Conservation (phyloP, 495 filamentous ascomycete species). For the Aspergillus avenaceus region DNA sequence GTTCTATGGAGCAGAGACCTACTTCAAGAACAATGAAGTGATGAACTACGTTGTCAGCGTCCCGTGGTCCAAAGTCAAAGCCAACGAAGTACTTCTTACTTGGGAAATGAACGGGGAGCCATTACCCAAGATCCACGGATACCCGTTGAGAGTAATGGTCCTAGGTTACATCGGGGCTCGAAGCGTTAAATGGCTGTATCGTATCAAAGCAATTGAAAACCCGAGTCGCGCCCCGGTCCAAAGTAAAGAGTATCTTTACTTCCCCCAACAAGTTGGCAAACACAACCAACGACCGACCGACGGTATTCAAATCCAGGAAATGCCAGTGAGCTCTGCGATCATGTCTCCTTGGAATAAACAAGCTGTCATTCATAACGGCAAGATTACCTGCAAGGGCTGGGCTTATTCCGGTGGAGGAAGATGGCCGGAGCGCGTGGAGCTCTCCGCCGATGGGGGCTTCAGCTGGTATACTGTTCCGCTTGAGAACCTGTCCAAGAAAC, state of each 20-base stretch:
- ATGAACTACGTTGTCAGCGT: slow-evolving; percentile 62
- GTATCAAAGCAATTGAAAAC: slow-evolving; percentile 34
- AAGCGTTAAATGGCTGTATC: slow-evolving; percentile 42
- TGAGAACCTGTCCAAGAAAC: slow-evolving; percentile 33
- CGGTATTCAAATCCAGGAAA: slow-evolving; percentile 45
- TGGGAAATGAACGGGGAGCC: slow-evolving; percentile 70
- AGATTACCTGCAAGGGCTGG: slow-evolving; percentile 40
- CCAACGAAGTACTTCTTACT: slow-evolving; percentile 61
- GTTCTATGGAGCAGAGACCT: slow-evolving; percentile 62
- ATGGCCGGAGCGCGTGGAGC: slow-evolving; percentile 41
- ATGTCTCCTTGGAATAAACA: slow-evolving; percentile 32
- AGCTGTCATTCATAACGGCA: slow-evolving; percentile 27
- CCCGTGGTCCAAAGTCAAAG: slow-evolving; percentile 61
- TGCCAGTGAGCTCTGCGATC: slow-evolving; percentile 47
- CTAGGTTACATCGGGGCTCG: slow-evolving; percentile 55
- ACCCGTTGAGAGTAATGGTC: slow-evolving; percentile 57
- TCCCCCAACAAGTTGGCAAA: slow-evolving; percentile 34
- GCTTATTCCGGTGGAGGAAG: slow-evolving; percentile 44
- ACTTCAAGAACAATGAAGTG: slow-evolving; percentile 59
- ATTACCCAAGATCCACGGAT: slow-evolving; percentile 62
- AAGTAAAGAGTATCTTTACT: slow-evolving; percentile 44
- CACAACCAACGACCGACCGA: slow-evolving; percentile 30
- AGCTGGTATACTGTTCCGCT: slow-evolving; percentile 34
- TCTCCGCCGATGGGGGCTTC: slow-evolving; percentile 38
- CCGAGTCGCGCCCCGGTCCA: slow-evolving; percentile 42